Evolutionary conservation across 2,329 filamentous ascomycete genomes (phyloP).

Genomic region (Aspergillus terreus): DNA sequence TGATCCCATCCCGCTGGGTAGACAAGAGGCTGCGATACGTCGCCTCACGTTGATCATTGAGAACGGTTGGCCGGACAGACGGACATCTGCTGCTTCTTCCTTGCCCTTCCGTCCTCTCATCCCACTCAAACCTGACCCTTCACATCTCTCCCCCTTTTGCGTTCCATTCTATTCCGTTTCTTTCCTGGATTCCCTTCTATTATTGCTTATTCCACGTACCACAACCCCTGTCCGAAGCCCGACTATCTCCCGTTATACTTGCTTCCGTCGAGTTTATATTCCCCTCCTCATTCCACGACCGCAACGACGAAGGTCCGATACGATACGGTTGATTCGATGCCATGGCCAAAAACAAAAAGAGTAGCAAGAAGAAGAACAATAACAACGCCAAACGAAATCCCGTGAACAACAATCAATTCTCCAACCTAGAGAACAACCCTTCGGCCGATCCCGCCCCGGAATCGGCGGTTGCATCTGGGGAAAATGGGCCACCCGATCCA

Average conservation of each 20-base stretch:
- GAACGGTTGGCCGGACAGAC: constrained; percentile 28
- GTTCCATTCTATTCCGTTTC: constrained; percentile 12
- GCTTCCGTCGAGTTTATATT: constrained; percentile 21
- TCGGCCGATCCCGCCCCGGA: constrained; percentile 23
- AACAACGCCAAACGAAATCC: constrained; percentile 22
- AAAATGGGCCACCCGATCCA: constrained; percentile 36
- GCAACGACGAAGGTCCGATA: constrained; percentile 11
- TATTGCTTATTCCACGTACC: constrained; percentile 14
- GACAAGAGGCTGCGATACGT: constrained; percentile 31
- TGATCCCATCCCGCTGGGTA: constrained; percentile 26
- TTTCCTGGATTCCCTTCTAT: constrained; percentile 14
- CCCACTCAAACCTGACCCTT: constrained; percentile 22
- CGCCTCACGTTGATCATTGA: constrained; percentile 29
- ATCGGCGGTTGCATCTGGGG: constrained; percentile 26
- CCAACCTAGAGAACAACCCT: constrained; percentile 18
- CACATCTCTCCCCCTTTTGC: constrained; percentile 20
- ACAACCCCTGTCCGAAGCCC: constrained; percentile 19
- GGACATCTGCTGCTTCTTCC: constrained; percentile 22
- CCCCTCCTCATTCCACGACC: constrained; percentile 5
- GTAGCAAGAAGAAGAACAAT: constrained; percentile 23
- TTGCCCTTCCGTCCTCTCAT: constrained; percentile 26
- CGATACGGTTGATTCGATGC: constrained; percentile 27
- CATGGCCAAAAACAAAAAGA: constrained; percentile 38
- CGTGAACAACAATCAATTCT: constrained; percentile 24
- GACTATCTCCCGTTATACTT: constrained; percentile 24